phyloP scores from a whole-genome alignment of 495 filamentous ascomycete species.

The Xanthoparmelia taractica region DNA sequence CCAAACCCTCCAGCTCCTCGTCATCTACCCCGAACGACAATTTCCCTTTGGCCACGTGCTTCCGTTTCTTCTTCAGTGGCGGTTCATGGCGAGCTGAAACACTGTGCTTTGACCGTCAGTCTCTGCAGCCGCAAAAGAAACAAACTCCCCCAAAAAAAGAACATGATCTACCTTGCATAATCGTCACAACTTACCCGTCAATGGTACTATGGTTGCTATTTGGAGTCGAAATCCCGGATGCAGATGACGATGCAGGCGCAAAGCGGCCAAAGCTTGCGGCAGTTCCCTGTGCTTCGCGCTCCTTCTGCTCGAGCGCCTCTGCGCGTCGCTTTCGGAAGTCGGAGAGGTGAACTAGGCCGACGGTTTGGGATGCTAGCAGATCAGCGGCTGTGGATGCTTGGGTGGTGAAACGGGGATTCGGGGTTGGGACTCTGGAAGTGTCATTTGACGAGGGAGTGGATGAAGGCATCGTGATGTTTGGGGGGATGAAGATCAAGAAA shows the following conservation, averaged over 20 bases:
- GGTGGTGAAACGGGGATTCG: conserved; percentile 60
- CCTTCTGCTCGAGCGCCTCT: conserved; percentile 85
- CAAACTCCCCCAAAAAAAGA: too few species aligned
- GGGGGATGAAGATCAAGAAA: background rate
- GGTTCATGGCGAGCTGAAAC: conserved; percentile 40
- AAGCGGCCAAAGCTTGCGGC: conserved; percentile 48
- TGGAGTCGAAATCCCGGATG: conserved; percentile 47
- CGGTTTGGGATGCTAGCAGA: conserved; percentile 84
- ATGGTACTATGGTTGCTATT: conserved; percentile 47
- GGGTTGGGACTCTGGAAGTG: conserved; percentile 40
- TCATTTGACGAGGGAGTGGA: conserved; percentile 28
- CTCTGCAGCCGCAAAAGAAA: conserved; percentile 4
- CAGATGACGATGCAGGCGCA: conserved; percentile 37
- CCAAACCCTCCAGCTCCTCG: conserved; percentile 36
- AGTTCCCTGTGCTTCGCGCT: conserved; percentile 63
- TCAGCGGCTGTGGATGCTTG: conserved; percentile 79
- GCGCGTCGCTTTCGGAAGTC: conserved; percentile 97
- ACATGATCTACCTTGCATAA: conserved; percentile 4
- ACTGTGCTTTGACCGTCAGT: conserved; percentile 39
- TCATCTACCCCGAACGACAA: conserved; percentile 62
- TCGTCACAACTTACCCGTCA: conserved; percentile 40
- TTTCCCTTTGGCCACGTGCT: conserved; percentile 52
- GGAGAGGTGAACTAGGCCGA: conserved; percentile 82
- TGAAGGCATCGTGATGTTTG: conserved; percentile 21
- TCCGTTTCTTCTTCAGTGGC: conserved; percentile 62